Evolutionary conservation across 2,329 filamentous ascomycete genomes (phyloP), one percentile per base, ranked within the genome.

Genomic region (Thelonectria olida): DNA sequence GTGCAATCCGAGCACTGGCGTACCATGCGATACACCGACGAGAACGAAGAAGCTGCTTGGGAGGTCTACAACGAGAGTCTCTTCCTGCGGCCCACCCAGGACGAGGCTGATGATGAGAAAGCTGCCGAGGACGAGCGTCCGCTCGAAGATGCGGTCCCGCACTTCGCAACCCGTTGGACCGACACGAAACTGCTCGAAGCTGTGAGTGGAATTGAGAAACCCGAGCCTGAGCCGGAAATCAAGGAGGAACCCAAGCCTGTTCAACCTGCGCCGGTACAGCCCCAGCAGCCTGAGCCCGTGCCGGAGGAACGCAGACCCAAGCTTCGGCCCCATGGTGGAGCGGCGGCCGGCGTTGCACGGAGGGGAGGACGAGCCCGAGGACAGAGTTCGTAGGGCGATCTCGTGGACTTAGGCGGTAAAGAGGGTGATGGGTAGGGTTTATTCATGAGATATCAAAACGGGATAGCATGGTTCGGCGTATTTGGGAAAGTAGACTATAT

Each of bases 1-100:
- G 93, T 96, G 42, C 92, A 96, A 79, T 86, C 88, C 53, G 95
- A 99, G 75, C 81, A 84, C 58, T 99, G 96, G 96, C 86, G 88
- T 66, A 86, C 84, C 63, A 85, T 97, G 75, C 84, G 88, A 63
- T 97, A 94, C 81, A 85, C 91, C 52, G 92, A 97, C 74, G 92
- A 96, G 75, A 90, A 96, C 72, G 87, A 88, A 56, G 84, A 88
- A 64, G 85, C 88, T 59, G 89, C 93, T 4, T 97, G 92, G 87
- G 85, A 87, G 27, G 84, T 89, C 28, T 97, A 93, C 76, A 85
- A 90, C 59, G 87, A 91, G 67, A 90, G 88, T 64, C 85, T 97
- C 65, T 90, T 79, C 63, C 70, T 79, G 10, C 67, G 61, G 8
- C 64, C 71, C 6, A 28, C 58, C 6, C 38, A 65, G 10, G 64